phyloP scores from a whole-genome alignment of 2,329 filamentous ascomycete species.

The Claviceps fusiformis region DNA sequence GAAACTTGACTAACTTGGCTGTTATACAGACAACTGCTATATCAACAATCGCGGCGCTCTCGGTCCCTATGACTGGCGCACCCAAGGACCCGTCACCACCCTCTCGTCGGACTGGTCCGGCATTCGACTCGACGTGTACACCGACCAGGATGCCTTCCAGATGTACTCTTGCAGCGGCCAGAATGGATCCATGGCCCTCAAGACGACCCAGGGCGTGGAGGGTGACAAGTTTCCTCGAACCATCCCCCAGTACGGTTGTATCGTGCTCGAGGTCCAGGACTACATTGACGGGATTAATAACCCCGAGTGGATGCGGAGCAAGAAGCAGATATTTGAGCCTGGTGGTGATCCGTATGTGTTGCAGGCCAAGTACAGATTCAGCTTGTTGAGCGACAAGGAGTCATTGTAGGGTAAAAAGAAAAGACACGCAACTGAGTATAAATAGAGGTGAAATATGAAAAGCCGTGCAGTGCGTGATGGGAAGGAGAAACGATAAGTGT shows the following conservation, averaged over 20 bases:
- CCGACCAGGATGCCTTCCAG: slow-evolving; percentile 79
- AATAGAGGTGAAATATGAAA: too few species aligned
- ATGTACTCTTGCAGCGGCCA: slow-evolving; percentile 72
- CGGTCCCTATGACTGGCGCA: slow-evolving; percentile 50
- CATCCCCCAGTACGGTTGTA: slow-evolving; percentile 65
- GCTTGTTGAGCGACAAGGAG: slow-evolving; percentile 20
- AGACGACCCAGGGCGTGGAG: slow-evolving; percentile 53
- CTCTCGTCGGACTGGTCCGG: slow-evolving; percentile 65
- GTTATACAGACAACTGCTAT: slow-evolving; percentile 47
- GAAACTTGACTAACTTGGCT: background rate
- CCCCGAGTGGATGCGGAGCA: slow-evolving; percentile 62
- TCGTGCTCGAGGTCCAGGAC: slow-evolving; percentile 86
- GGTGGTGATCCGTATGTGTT: slow-evolving; percentile 48
- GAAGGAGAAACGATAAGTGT: too few species aligned
- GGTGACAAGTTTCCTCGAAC: slow-evolving; percentile 39
- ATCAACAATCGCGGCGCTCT: slow-evolving; percentile 48
- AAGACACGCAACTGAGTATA: too few species aligned
- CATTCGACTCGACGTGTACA: slow-evolving; percentile 68
- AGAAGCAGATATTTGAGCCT: slow-evolving; percentile 46
- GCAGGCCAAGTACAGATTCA: slow-evolving; percentile 48
- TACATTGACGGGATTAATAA: slow-evolving; percentile 92
- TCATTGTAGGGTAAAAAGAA: background rate
- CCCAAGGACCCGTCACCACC: slow-evolving; percentile 44
- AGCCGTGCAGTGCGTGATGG: too few species aligned
- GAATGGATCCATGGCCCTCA: slow-evolving; percentile 57